Evolutionary conservation across 495 filamentous ascomycete genomes (phyloP).

Genomic region (Trichoderma parareesei): DNA sequence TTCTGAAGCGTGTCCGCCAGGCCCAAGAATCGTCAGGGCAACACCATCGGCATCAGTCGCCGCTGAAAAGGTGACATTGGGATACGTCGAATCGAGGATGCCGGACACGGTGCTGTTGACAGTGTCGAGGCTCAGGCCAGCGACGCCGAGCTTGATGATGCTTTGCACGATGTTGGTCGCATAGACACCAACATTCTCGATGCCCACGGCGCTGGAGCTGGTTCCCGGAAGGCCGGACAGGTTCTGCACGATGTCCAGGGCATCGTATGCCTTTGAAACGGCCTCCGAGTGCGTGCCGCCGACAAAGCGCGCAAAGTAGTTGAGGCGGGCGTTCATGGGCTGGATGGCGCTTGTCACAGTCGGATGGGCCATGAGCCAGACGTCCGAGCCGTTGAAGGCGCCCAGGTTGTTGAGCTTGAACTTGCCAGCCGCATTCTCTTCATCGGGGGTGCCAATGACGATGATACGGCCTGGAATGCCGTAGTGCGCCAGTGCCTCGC

Average conservation of each 20-base stretch:
- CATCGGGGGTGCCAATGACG: conserved; percentile 48
- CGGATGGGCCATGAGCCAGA: conserved; percentile 47
- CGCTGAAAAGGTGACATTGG: conserved; percentile 15
- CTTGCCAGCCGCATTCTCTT: conserved; percentile 52
- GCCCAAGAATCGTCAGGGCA: conserved; percentile 17
- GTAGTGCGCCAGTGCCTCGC: conserved; percentile 30
- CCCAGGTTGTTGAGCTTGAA: conserved; percentile 43
- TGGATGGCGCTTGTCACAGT: conserved; percentile 18
- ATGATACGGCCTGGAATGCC: conserved; percentile 39
- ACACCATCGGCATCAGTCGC: conserved; percentile 12
- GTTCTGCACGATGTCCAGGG: conserved; percentile 17
- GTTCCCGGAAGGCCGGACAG: conserved; percentile 16
- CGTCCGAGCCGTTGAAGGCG: conserved; percentile 44
- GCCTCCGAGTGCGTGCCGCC: conserved; percentile 16
- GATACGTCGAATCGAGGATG: conserved; percentile 16
- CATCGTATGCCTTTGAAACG: conserved; percentile 18
- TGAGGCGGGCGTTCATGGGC: conserved; percentile 20
- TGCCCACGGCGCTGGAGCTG: conserved; percentile 16
- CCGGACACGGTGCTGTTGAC: conserved; percentile 16
- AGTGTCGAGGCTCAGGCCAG: conserved; percentile 12
- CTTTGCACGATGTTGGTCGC: conserved; percentile 25
- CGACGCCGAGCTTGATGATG: conserved; percentile 17
- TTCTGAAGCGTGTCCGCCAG: conserved; percentile 22
- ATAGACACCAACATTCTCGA: conserved; percentile 37
- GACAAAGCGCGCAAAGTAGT: conserved; percentile 16